A percentile compares a stretch with the other conserved stretches of the same genome.
Evolutionary conservation across 2,329 filamentous ascomycete genomes (phyloP).

Genomic region (Aspergillus quadrilineatus): DNA sequence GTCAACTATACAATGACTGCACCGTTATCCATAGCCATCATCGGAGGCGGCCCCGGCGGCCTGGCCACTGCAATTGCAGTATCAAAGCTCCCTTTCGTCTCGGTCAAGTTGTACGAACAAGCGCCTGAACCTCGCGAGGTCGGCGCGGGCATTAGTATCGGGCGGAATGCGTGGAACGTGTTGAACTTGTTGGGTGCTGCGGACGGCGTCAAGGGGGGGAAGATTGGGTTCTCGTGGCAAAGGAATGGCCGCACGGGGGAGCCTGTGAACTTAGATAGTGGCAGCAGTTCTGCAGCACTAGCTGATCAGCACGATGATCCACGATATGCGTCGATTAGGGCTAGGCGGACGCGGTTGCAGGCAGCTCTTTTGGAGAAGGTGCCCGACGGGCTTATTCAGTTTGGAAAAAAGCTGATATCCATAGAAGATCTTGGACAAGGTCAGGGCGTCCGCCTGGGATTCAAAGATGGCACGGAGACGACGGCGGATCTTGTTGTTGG

Average conservation of each 20-base stretch:
- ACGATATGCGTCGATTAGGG: neutral
- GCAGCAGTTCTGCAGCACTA: neutral
- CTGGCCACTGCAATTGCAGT: too few relatives aligned
- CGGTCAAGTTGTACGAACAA: conserved; percentile 2
- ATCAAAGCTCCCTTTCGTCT: neutral
- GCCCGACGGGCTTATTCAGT: neutral
- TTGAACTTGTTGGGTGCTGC: neutral
- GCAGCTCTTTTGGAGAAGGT: neutral
- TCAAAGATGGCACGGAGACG: neutral
- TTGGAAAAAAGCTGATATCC: neutral
- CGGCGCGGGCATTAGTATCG: conserved; percentile 6
- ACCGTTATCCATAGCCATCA: too few relatives aligned
- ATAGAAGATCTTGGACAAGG: neutral
- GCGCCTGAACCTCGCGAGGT: conserved; percentile 4
- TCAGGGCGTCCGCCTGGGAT: neutral
- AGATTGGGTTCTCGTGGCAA: neutral
- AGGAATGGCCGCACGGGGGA: conserved; percentile 1
- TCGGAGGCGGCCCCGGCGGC: too few relatives aligned
- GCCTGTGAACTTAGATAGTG: neutral
- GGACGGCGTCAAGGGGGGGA: conserved; percentile 5
- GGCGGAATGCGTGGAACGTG: conserved; percentile 7
- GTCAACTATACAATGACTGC: too few relatives aligned
- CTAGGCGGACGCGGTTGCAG: conserved; percentile 9
- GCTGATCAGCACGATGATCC: neutral
- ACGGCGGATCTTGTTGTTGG: conserved; percentile 1